These are phyloP conservation scores for Phlebiopsis flavidoalba DNA, from an alignment of 768 basidiomycete genomes.

Conservation along the genomic window DNA sequence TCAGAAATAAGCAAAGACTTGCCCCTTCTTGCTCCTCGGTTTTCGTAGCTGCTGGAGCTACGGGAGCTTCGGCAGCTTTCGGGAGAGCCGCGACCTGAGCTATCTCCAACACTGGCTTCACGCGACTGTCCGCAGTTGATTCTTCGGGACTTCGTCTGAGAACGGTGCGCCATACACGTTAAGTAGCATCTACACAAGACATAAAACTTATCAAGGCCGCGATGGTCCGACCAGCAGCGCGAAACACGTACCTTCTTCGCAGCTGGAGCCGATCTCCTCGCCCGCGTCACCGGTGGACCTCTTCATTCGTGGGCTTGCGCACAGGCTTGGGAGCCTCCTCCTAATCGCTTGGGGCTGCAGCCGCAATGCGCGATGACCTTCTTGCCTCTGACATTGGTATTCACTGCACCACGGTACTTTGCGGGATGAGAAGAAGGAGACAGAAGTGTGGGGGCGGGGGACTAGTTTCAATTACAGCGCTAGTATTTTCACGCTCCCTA, in stretches of 20 bases:
- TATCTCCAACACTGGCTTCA: not conserved
- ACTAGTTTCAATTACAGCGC: not conserved
- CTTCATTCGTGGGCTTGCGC: conserved; percentile 30
- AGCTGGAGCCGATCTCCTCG: conserved; percentile 11
- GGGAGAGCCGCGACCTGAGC: not conserved
- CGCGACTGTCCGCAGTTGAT: not conserved
- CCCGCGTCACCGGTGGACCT: conserved; percentile 23
- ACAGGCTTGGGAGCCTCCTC: conserved; percentile 28
- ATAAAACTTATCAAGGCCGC: no score
- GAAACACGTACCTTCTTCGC: conserved; percentile 19
- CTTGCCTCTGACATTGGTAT: conserved; percentile 28
- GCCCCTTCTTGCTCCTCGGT: no score
- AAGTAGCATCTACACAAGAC: no score
- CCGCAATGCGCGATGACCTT: conserved; percentile 52
- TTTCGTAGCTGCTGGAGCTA: no score
- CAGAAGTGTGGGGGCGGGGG: not conserved
- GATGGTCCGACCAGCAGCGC: not conserved
- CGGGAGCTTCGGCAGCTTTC: not conserved
- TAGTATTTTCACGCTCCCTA: not conserved
- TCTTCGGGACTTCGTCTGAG: not conserved
- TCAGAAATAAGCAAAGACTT: no score
- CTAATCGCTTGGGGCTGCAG: conserved; percentile 39
- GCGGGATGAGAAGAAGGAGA: not conserved
- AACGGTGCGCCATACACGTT: no score
- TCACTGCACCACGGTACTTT: not conserved